Evolutionary conservation across 2,329 filamentous ascomycete species (phyloP), one percentile per base, ranked within the genome.

Genomic region (Ceratocystis harringtonii): DNA sequence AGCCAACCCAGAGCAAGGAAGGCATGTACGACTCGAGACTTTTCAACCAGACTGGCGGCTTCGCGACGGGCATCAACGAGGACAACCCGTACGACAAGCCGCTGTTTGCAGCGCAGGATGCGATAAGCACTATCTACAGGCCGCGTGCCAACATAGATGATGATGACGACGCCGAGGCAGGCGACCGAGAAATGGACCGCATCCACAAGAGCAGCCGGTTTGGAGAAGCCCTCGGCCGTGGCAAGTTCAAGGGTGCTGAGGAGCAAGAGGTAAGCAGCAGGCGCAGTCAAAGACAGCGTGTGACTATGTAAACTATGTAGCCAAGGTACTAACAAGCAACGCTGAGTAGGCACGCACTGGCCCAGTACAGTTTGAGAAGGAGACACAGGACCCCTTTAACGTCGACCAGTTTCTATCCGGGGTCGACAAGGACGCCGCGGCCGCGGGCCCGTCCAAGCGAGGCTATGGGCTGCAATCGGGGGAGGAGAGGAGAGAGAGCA

Each of bases 51-150:
- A 88, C 86, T 5, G 92, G 88, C 70, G 94, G 94, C 0, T 95
- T 99, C 73, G 87, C 91, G 70, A 83, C 86, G 63, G 94, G 92
- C 0, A 91, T 96, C 81, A 99, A 99, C 75, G 94, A 99, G 75
- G 94, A 99, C 74, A 94, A 99, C 72, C 85, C 87, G 0, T 99
- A 97, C 77, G 94, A 97, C 75, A 97, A 97, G 76, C 94, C 94
- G 22, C 79, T 99, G 6, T 99, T 99, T 74, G 92, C 92, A 0
- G 92, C 94, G 15, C 91, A 96, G 73, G 92, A 97, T 73, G 92
- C 90, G 7, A 90, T 96, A 71, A 94, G 84, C 77, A 92, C 87
- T 74, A 97, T 99, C 70, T 99, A 99, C 76, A 83, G 91, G 43
- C 90, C 92, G 1, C 83, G 83, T 25, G 84, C 88, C 28, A 85